A percentile compares a stretch with the other conserved stretches of the same genome.
Conservation (phyloP, 177 flowering plant genomes). For the Vitis hybrid region DNA sequence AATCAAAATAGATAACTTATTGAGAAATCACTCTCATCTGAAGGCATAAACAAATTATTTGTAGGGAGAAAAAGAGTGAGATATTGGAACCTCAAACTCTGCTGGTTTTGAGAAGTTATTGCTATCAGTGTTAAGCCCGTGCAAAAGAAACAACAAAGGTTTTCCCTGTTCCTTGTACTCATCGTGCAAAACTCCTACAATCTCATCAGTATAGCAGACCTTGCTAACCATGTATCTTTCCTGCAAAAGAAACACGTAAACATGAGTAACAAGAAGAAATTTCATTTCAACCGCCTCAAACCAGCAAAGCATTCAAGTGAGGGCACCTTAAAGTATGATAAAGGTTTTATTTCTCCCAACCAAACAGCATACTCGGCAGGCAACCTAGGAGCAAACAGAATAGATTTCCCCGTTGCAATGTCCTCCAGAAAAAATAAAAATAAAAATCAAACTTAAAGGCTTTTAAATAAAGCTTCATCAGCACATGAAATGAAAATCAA, state of each 20-base stretch:
- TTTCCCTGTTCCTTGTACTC: slow-evolving; percentile 50
- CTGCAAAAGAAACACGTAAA: slow-evolving; percentile 39
- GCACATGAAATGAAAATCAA: background rate
- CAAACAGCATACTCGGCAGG: slow-evolving; percentile 89
- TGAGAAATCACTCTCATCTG: background rate
- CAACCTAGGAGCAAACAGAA: slow-evolving; percentile 82
- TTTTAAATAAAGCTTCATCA: background rate
- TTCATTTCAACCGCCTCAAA: background rate
- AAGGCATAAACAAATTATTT: slow-evolving; percentile 3
- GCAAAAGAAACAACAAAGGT: slow-evolving; percentile 75
- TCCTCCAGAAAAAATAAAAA: slow-evolving; percentile 44
- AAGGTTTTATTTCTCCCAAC: slow-evolving; percentile 81
- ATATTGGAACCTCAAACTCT: slow-evolving; percentile 57
- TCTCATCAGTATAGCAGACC: slow-evolving; percentile 70
- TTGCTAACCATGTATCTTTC: slow-evolving; percentile 65
- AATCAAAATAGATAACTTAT: background rate
- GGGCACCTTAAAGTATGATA: slow-evolving; percentile 71
- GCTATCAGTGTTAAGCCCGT: slow-evolving; percentile 91
- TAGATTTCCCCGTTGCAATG: slow-evolving; percentile 69
- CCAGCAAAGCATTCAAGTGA: background rate
- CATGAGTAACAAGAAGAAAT: background rate
- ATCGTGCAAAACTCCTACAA: slow-evolving; percentile 46
- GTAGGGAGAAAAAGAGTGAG: background rate
- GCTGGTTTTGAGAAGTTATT: slow-evolving; percentile 81
- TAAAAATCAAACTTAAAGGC: background rate